These are phyloP conservation scores for Ophiocordyceps camponoti-rufipedis DNA, from an alignment of 2,329 filamentous ascomycete genomes.

Conservation along the genomic window DNA sequence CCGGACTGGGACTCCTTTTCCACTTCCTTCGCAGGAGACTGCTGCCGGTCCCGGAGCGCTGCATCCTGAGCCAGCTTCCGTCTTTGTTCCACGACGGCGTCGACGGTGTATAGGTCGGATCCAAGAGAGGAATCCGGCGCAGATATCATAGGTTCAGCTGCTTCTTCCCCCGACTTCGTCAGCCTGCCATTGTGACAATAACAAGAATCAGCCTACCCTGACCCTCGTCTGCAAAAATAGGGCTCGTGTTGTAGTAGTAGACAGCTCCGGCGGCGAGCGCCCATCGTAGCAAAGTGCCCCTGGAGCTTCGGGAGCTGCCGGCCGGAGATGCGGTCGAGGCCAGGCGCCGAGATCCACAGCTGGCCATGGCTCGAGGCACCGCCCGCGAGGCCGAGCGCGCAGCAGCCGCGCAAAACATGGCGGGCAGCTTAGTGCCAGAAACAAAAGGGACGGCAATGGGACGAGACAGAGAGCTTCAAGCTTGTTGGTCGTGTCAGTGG, in stretches of 20 bases:
- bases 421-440: not conserved
- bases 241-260: conserved; percentile 90
- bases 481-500: not conserved
- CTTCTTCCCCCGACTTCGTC: not conserved
- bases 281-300: conserved; percentile 55
- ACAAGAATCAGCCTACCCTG: conserved; percentile 30
- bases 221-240: conserved; percentile 70
- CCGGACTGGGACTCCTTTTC: conserved; percentile 10
- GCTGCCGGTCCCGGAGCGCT: conserved; percentile 7
- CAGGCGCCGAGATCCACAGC: conserved; percentile 27
- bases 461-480: not conserved
- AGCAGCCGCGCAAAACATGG: conserved; percentile 12
- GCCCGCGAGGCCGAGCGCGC: conserved; percentile 28
- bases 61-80: conserved; percentile 23
- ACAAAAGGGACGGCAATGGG: not conserved
- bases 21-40: conserved; percentile 2
- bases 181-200: not conserved
- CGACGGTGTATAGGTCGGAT: conserved; percentile 42
- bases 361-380: conserved; percentile 20
- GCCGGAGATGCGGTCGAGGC: conserved; percentile 33
- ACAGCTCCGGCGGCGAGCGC: conserved; percentile 57
- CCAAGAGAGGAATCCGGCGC: conserved; percentile 36
- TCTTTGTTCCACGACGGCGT: conserved; percentile 48
- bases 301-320: conserved; percentile 63
- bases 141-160: conserved; percentile 6